phyloP scores from a whole-genome alignment of 2,329 filamentous ascomycete species.

The Sporothrix dimorphospora region DNA sequence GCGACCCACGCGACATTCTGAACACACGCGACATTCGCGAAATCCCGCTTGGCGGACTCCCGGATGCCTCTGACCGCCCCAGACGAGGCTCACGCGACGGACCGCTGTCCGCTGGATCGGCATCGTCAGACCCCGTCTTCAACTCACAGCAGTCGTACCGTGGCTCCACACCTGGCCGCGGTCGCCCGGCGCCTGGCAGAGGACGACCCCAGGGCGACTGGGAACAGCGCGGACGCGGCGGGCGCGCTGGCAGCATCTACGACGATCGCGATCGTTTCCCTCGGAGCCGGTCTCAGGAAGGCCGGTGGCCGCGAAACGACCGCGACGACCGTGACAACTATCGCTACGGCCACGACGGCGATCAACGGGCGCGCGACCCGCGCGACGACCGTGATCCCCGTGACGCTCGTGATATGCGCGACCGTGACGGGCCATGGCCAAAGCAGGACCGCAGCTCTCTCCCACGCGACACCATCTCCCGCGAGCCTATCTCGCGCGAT shows the following conservation, averaged over 20 bases:
- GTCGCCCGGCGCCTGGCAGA: slow-evolving; percentile 54
- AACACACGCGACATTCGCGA: slow-evolving; percentile 49
- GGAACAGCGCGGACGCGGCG: slow-evolving; percentile 53
- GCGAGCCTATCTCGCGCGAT: slow-evolving; percentile 43
- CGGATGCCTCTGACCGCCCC: slow-evolving; percentile 63
- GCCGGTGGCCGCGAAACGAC: slow-evolving; percentile 58
- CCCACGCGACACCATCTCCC: slow-evolving; percentile 50
- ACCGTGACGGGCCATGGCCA: slow-evolving; percentile 48
- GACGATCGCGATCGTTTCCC: slow-evolving; percentile 67
- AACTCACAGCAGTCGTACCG: slow-evolving; percentile 54
- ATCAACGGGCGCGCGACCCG: slow-evolving; percentile 43
- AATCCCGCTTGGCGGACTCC: slow-evolving; percentile 61
- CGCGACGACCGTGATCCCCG: slow-evolving; percentile 57
- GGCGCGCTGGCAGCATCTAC: slow-evolving; percentile 53
- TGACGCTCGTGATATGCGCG: slow-evolving; percentile 42
- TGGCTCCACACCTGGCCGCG: slow-evolving; percentile 40
- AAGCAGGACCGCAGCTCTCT: slow-evolving; percentile 56
- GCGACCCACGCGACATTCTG: slow-evolving; percentile 42
- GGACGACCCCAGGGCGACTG: slow-evolving; percentile 55
- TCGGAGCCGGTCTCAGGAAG: slow-evolving; percentile 68
- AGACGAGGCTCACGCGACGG: slow-evolving; percentile 73
- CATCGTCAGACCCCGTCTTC: slow-evolving; percentile 68
- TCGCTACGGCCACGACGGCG: slow-evolving; percentile 43
- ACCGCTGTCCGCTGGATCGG: slow-evolving; percentile 71
- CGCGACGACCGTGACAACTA: slow-evolving; percentile 55